Evolutionary conservation across 164 flowering plant genomes (phyloP).

Genomic region (Magnolia sinica): DNA sequence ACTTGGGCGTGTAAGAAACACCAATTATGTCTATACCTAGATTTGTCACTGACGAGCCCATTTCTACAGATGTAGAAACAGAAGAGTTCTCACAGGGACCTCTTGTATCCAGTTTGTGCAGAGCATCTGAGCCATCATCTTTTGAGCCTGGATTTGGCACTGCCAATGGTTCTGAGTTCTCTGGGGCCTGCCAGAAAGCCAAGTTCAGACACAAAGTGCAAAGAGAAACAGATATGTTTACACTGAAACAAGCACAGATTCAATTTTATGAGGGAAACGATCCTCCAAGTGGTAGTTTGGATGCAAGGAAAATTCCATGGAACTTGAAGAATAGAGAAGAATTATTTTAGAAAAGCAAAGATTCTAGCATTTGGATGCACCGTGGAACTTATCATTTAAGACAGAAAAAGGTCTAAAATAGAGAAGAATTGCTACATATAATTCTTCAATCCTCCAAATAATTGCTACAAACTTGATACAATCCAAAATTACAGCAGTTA

Average conservation of each 20-base stretch:
- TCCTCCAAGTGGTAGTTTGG: not conserved
- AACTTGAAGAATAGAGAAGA: not conserved
- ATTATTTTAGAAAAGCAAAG: not conserved
- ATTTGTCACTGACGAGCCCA: not conserved
- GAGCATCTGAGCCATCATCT: constrained; percentile 3
- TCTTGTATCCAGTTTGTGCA: not conserved
- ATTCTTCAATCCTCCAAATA: no score
- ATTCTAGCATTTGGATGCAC: not conserved
- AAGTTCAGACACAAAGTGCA: not conserved
- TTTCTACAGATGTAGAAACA: not conserved
- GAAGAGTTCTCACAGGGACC: not conserved
- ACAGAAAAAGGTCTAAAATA: not conserved
- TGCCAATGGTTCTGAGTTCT: not conserved
- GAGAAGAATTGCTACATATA: not conserved
- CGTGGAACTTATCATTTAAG: not conserved
- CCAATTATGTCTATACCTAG: not conserved
- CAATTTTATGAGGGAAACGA: not conserved
- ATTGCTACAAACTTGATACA: no score
- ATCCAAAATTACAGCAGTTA: no score
- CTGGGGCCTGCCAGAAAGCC: constrained; percentile 1
- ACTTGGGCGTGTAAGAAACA: not conserved
- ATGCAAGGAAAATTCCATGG: not conserved
- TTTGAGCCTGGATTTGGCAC: not conserved
- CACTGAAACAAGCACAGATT: not conserved
- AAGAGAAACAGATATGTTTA: not conserved